Conservation (phyloP, 768 basidiomycete species). For the Boletus speciosus region DNA sequence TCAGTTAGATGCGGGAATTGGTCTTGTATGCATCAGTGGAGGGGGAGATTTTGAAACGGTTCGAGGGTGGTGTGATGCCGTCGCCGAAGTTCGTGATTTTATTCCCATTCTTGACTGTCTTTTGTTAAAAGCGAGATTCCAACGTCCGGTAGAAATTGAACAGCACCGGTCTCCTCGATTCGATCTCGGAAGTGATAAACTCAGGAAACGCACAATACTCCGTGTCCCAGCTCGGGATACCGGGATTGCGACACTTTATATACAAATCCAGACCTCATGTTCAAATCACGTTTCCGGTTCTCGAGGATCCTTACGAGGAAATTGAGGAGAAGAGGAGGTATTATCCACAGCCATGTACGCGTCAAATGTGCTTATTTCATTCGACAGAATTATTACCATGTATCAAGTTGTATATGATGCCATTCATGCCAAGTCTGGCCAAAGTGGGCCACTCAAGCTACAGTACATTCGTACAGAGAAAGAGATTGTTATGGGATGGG, state of each 20-base stretch:
- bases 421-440: conserved; percentile 87
- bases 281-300: conserved; percentile 83
- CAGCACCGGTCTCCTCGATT: conserved; percentile 51
- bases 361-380: conserved; percentile 6
- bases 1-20: conserved; percentile 42
- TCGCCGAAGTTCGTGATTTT: conserved; percentile 47
- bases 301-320: conserved; percentile 80
- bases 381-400: conserved; percentile 67
- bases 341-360: conserved; percentile 2
- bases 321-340: conserved; percentile 60
- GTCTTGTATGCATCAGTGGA: conserved; percentile 76
- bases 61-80: conserved; percentile 67
- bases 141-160: conserved; percentile 53
- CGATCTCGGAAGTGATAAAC: conserved; percentile 46
- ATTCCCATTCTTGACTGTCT: neutral
- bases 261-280: conserved; percentile 91
- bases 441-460: conserved; percentile 75
- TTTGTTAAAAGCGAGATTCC: neutral
- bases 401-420: conserved; percentile 88
- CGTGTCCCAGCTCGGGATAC: conserved; percentile 76
- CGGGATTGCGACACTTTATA: conserved; percentile 89
- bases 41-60: conserved; percentile 85
- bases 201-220: conserved; percentile 59
- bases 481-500: conserved; percentile 95
- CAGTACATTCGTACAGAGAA: conserved; percentile 83